These are phyloP conservation scores for Candida montana DNA, from an alignment of 805 yeast species.

Conservation along the genomic window DNA sequence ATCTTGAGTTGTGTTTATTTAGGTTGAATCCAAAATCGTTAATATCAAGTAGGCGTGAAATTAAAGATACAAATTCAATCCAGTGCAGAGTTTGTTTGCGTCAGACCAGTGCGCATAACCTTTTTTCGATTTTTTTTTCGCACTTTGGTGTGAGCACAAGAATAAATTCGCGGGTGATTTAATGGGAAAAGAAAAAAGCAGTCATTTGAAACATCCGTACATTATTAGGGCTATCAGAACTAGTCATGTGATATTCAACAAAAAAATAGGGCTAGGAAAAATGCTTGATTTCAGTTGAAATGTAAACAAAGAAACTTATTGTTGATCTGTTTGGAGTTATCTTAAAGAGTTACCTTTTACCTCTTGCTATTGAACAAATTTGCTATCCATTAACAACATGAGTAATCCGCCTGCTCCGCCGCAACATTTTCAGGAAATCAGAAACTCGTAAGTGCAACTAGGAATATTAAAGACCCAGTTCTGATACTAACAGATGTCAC, in stretches of 20 bases:
- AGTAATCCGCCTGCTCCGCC: conserved; percentile 19
- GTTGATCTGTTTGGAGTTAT: no score
- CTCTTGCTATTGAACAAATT: no score
- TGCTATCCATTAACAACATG: conserved; percentile 2
- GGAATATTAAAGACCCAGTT: not conserved
- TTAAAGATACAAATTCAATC: conserved; percentile 5
- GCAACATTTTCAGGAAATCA: conserved; percentile 15
- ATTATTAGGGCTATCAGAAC: not conserved
- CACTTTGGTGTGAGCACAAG: not conserved
- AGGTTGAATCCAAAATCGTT: conserved; percentile 1
- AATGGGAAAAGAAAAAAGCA: no score
- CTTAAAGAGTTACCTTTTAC: no score
- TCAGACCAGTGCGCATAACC: conserved; percentile 10
- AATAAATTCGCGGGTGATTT: conserved; percentile 2
- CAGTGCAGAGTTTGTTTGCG: conserved; percentile 10
- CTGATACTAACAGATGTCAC: no score
- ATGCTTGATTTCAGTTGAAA: not conserved
- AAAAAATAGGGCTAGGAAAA: no score
- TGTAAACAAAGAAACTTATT: conserved; percentile 1
- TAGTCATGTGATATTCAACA: not conserved
- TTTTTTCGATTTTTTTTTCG: not conserved
- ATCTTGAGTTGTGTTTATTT: conserved; percentile 15
- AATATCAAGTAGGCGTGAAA: conserved; percentile 2
- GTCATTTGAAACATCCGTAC: not conserved
- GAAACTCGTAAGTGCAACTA: conserved; percentile 17